phyloP scores from a whole-genome alignment of 768 basidiomycete species.

The Goffeauzyma gilvescens region DNA sequence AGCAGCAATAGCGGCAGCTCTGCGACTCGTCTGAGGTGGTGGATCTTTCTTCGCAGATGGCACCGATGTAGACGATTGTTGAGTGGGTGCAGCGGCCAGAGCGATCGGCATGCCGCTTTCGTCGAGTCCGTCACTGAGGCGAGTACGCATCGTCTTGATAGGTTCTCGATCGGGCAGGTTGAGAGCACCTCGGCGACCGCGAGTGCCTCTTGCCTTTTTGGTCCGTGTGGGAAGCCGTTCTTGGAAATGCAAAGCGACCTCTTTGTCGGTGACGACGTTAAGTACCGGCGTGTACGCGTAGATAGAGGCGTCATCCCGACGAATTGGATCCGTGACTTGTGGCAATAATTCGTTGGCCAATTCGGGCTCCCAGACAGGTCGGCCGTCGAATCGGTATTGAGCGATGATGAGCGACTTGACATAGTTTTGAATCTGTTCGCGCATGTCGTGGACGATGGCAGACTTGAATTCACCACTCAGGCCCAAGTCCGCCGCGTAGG shows the following conservation, averaged over 20 bases:
- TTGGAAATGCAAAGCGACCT: too few species aligned
- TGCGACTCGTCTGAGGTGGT: conserved; percentile 28
- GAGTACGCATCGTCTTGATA: conserved; percentile 69
- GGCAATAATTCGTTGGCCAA: conserved; percentile 77
- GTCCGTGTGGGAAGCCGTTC: too few species aligned
- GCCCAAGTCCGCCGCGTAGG: conserved; percentile 70
- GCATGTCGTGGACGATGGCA: conserved; percentile 82
- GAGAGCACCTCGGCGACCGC: conserved; percentile 52
- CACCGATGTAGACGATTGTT: too few species aligned
- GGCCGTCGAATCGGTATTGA: conserved; percentile 66
- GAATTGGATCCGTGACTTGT: conserved; percentile 41
- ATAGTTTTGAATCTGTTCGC: conserved; percentile 82
- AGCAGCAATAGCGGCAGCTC: conserved; percentile 84
- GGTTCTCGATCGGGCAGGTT: conserved; percentile 83
- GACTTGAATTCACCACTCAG: conserved; percentile 87
- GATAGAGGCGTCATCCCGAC: conserved; percentile 49
- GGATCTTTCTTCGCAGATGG: conserved; percentile 9
- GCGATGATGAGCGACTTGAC: conserved; percentile 80
- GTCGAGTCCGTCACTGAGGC: conserved; percentile 8
- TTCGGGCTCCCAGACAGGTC: conserved; percentile 67
- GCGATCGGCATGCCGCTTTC: conserved; percentile 37
- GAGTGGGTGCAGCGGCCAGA: conserved; percentile 37
- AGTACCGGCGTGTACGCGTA: conserved; percentile 70
- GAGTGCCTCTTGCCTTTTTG: conserved; percentile 56
- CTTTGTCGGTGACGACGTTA: conserved; percentile 78